These are phyloP conservation scores for Podospora anserina DNA, from an alignment of 495 filamentous ascomycete species.

Conservation along the genomic window DNA sequence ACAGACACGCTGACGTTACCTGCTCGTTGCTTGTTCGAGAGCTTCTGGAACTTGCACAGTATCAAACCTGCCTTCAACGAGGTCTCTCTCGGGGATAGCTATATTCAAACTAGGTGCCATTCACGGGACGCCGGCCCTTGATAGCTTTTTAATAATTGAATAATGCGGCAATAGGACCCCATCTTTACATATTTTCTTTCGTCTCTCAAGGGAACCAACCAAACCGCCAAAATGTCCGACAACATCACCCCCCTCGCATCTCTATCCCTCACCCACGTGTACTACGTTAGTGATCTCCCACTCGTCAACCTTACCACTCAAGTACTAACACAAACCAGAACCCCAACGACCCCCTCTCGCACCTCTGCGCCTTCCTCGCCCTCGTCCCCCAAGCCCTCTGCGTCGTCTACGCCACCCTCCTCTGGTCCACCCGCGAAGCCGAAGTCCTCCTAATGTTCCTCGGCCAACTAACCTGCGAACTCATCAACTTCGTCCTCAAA, in stretches of 20 bases:
- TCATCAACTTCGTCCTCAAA: conserved; percentile 87
- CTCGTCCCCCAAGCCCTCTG: conserved; percentile 88
- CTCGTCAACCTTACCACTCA: neutral
- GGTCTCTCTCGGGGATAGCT: neutral
- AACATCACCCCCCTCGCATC: conserved; percentile 73
- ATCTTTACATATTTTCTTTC: neutral
- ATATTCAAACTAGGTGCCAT: neutral
- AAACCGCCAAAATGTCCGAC: conserved; percentile 48
- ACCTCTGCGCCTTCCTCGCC: conserved; percentile 86
- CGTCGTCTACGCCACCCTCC: conserved; percentile 81
- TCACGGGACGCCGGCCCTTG: too few species aligned
- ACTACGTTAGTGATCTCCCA: conserved; percentile 64
- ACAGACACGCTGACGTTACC: conserved; percentile 2
- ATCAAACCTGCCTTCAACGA: neutral
- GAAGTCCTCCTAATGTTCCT: conserved; percentile 88
- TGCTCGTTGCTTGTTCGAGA: neutral
- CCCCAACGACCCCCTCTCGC: conserved; percentile 78
- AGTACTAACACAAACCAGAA: conserved; percentile 55
- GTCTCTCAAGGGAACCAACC: neutral
- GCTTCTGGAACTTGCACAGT: conserved; percentile 1
- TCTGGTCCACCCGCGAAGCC: conserved; percentile 85
- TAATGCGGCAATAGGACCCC: neutral
- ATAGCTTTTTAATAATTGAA: neutral
- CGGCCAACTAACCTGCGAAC: conserved; percentile 91
- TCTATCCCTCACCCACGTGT: conserved; percentile 89